Conservation (phyloP, 2,329 filamentous ascomycete species). For the Neonectria faginata region DNA sequence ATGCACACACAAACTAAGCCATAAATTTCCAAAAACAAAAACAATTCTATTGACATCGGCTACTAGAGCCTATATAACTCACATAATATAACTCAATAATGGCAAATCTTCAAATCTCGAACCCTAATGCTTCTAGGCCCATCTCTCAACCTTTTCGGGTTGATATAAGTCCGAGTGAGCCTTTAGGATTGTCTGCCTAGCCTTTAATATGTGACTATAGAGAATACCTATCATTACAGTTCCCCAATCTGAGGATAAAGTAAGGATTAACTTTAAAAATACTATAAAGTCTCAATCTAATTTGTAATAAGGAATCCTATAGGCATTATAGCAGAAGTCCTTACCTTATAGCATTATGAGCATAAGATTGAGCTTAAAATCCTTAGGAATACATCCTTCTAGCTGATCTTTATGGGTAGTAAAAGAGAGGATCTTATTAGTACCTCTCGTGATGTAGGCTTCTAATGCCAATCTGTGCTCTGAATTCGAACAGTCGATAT, state of each 20-base stretch:
- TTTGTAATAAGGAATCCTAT: constrained; percentile 8
- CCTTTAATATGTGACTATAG: not conserved
- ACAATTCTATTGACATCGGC: no score
- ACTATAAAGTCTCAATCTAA: not conserved
- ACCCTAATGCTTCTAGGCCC: constrained; percentile 1
- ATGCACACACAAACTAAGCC: no score
- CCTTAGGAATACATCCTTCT: not conserved
- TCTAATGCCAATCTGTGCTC: not conserved
- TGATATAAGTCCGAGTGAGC: no score
- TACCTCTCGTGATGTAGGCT: not conserved
- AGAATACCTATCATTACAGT: not conserved
- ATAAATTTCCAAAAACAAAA: no score
- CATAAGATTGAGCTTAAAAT: constrained; percentile 5
- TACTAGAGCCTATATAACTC: no score
- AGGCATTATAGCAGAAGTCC: not conserved
- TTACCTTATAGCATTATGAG: constrained; percentile 6
- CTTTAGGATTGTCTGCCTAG: not conserved
- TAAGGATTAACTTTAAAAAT: constrained; percentile 3
- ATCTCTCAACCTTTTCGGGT: not conserved
- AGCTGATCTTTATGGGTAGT: not conserved
- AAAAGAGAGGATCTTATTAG: not conserved
- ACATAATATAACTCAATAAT: no score
- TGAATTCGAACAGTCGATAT: no score
- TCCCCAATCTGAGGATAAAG: not conserved
- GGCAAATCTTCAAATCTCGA: not conserved